A percentile compares a stretch with the other conserved stretches of the same genome.
phyloP scores from a whole-genome alignment of 2,329 filamentous ascomycete genomes.

The Aureobasidium mangrovei region DNA sequence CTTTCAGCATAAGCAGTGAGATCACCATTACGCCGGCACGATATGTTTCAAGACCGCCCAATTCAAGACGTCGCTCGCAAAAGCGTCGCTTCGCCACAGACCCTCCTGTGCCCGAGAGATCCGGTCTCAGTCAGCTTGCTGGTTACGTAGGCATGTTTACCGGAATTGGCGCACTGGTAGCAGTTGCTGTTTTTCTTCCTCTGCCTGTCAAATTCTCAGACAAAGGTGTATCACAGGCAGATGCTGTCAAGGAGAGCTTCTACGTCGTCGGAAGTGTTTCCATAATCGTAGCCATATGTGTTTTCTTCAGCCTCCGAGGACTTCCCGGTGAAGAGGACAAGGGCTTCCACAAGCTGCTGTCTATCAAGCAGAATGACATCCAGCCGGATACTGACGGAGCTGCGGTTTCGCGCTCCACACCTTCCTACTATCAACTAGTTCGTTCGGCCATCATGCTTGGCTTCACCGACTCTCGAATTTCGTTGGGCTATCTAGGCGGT shows the following conservation, averaged over 20 bases:
- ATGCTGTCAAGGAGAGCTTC: slow-evolving; percentile 75
- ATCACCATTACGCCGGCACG: slow-evolving; percentile 61
- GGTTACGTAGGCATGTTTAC: slow-evolving; percentile 89
- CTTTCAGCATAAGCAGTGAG: slow-evolving; percentile 64
- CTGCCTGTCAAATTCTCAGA: slow-evolving; percentile 73
- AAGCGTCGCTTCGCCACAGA: slow-evolving; percentile 2
- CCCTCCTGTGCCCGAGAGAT: neutral
- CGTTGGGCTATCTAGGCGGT: slow-evolving; percentile 81
- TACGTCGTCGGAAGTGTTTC: slow-evolving; percentile 74
- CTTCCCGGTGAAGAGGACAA: slow-evolving; percentile 69
- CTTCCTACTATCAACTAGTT: slow-evolving; percentile 41
- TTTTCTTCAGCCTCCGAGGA: slow-evolving; percentile 65
- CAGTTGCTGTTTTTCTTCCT: slow-evolving; percentile 73
- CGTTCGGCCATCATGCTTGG: slow-evolving; percentile 48
- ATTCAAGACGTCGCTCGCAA: slow-evolving; percentile 1
- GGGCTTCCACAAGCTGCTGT: slow-evolving; percentile 46
- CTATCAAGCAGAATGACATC: slow-evolving; percentile 17
- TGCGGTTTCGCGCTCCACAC: slow-evolving; percentile 38
- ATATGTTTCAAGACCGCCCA: slow-evolving; percentile 26
- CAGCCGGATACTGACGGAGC: slow-evolving; percentile 18
- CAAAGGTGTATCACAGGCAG: slow-evolving; percentile 60
- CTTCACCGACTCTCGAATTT: slow-evolving; percentile 67
- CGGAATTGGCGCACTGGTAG: slow-evolving; percentile 81
- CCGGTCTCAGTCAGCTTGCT: slow-evolving; percentile 49
- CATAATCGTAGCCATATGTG: slow-evolving; percentile 61